These are phyloP conservation scores for Hexamita inflata DNA, from an alignment of 208 protist genomes.

Conservation along the genomic window DNA sequence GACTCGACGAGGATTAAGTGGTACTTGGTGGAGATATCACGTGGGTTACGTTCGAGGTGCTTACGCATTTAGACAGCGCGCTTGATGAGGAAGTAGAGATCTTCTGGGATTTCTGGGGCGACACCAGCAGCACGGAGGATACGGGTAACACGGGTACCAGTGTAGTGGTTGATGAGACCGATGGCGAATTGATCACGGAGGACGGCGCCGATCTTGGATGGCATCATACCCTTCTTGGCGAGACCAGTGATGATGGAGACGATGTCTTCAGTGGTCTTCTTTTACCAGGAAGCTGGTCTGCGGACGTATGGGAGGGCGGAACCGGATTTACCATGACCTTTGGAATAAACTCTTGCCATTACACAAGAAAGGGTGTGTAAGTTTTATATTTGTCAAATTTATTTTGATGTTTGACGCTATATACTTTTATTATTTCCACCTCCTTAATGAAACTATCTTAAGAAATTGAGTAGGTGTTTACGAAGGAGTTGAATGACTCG, in stretches of 20 bases:
- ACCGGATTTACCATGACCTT: constrained; percentile 78
- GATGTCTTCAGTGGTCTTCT: constrained; percentile 68
- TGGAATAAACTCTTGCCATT: constrained; percentile 6
- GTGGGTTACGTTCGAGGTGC: constrained; percentile 89
- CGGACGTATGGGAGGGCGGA: constrained; percentile 89
- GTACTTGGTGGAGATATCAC: constrained; percentile 97
- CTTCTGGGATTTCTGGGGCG: constrained; percentile 96
- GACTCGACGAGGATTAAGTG: constrained; percentile 98
- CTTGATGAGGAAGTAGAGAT: constrained; percentile 98
- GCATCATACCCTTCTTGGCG: constrained; percentile 93
- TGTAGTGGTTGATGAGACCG: constrained; percentile 81
- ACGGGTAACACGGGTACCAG: constrained; percentile 95
- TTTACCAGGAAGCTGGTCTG: constrained; percentile 90
- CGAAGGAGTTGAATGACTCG: no score
- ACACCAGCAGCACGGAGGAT: constrained; percentile 95
- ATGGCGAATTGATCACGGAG: constrained; percentile 97
- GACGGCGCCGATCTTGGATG: constrained; percentile 94
- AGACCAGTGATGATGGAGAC: constrained; percentile 83
- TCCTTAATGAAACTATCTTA: no score
- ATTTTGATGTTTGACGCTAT: no score
- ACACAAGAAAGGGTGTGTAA: no score
- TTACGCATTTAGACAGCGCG: constrained; percentile 97
- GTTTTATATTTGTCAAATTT: no score
- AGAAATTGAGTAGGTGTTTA: no score
- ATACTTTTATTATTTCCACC: no score